Conservation (phyloP, 495 filamentous ascomycete species). For the Hypoxylon intermedium region DNA sequence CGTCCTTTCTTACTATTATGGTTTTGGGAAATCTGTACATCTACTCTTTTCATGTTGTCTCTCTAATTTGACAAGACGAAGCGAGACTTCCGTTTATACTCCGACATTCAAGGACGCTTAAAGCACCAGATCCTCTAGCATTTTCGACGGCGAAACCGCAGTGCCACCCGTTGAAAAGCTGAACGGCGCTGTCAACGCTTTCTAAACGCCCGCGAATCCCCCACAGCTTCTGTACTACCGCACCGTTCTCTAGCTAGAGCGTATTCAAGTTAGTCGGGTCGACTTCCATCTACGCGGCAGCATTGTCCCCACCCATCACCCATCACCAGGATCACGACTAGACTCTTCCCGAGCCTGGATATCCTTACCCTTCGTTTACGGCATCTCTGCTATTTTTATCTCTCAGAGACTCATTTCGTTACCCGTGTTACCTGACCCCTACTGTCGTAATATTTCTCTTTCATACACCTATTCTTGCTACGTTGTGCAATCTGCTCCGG, state of each 20-base stretch:
- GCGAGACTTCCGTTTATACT: slow-evolving; percentile 1
- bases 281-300: slow-evolving; percentile 30
- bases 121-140: slow-evolving; percentile 11
- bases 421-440: slow-evolving; percentile 13
- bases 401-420: slow-evolving; percentile 9
- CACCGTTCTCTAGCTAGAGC: slow-evolving; percentile 23
- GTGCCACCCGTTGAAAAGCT: slow-evolving; percentile 6
- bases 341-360: slow-evolving; percentile 19
- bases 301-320: slow-evolving; percentile 20
- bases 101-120: not conserved
- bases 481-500: not conserved
- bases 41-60: slow-evolving; percentile 15
- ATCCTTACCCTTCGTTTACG: slow-evolving; percentile 22
- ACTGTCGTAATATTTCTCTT: slow-evolving; percentile 19
- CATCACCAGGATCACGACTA: slow-evolving; percentile 20
- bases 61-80: slow-evolving; percentile 19
- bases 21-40: slow-evolving; percentile 12
- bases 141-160: slow-evolving; percentile 12
- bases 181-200: slow-evolving; percentile 19
- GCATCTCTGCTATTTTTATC: slow-evolving; percentile 4
- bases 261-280: slow-evolving; percentile 25
- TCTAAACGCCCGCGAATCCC: slow-evolving; percentile 30
- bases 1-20: slow-evolving; percentile 25
- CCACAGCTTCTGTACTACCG: slow-evolving; percentile 36
- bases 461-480: slow-evolving; percentile 9